These are phyloP conservation scores for Aquilaria malaccensis DNA, from an alignment of 345 rosid species.

Conservation along the genomic window DNA sequence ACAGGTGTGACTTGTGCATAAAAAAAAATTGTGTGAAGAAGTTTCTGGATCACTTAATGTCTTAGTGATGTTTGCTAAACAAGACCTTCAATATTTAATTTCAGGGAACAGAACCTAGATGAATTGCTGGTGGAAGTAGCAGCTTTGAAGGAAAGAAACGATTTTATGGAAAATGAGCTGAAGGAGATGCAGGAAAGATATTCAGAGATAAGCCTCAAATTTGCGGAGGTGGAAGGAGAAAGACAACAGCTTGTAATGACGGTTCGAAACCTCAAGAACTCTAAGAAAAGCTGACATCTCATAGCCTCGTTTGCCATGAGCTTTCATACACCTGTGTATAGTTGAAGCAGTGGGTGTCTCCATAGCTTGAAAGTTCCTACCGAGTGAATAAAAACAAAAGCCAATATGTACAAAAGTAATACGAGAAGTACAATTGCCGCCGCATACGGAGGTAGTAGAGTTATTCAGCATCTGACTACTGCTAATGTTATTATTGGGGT, in stretches of 20 bases:
- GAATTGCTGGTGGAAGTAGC: slow-evolving; percentile 33
- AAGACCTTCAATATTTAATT: slow-evolving; percentile 5
- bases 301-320: slow-evolving; percentile 20
- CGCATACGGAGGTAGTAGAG: neutral
- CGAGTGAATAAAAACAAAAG: slow-evolving; percentile 20
- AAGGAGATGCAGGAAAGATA: slow-evolving; percentile 90
- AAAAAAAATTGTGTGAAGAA: neutral
- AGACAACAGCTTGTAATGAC: slow-evolving; percentile 94
- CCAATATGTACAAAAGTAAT: slow-evolving; percentile 31
- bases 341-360: slow-evolving; percentile 18
- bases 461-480: slow-evolving; percentile 6
- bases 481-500: too few species aligned
- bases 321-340: slow-evolving; percentile 28
- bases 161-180: slow-evolving; percentile 62
- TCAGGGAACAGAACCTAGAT: slow-evolving; percentile 10
- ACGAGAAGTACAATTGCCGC: slow-evolving; percentile 8
- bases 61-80: too few species aligned
- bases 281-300: slow-evolving; percentile 33
- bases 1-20: slow-evolving; percentile 31
- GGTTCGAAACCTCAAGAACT: slow-evolving; percentile 60
- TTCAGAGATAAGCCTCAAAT: slow-evolving; percentile 82
- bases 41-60: neutral
- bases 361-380: slow-evolving; percentile 5
- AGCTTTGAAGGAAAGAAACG: slow-evolving; percentile 48
- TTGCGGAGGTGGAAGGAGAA: slow-evolving; percentile 98